Percentiles rank a stretch among this genome's conserved stretches.
These are phyloP conservation scores for Aspergillus calidoustus DNA, from an alignment of 2,329 filamentous ascomycete genomes.

Conservation along the genomic window DNA sequence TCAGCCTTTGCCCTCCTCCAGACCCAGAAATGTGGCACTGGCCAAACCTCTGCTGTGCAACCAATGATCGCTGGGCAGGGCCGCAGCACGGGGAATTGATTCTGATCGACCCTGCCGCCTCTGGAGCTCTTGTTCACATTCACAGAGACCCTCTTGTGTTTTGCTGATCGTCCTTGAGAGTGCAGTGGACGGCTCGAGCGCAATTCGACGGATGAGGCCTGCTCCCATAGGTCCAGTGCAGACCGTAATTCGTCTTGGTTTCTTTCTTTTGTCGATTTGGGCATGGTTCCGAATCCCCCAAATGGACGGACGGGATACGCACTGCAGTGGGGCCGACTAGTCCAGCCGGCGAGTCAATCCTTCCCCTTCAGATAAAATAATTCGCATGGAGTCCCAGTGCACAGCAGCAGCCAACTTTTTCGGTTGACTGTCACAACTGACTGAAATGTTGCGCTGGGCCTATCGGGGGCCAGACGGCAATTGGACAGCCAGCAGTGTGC, in stretches of 20 bases:
- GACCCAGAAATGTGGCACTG: conserved; percentile 12
- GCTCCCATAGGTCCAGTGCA: conserved; percentile 5
- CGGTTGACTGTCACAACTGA: conserved; percentile 19
- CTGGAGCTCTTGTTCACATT: conserved; percentile 3
- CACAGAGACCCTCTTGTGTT: conserved; percentile 1
- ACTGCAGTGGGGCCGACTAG: conserved; percentile 27
- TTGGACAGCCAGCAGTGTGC: conserved; percentile 9
- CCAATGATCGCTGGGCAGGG: conserved; percentile 10
- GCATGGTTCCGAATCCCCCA: conserved; percentile 21
- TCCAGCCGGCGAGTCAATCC: conserved; percentile 30
- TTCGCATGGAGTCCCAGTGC: conserved; percentile 18
- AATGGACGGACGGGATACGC: conserved; percentile 30
- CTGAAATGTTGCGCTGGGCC: conserved; percentile 1
- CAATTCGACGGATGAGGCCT: conserved; percentile 8
- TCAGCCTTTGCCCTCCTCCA: conserved; percentile 1
- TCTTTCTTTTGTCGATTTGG: conserved; percentile 18
- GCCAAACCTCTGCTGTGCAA: conserved; percentile 7
- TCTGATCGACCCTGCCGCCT: conserved; percentile 18
- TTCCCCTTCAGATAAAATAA: conserved; percentile 17
- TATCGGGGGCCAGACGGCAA: conserved; percentile 7
- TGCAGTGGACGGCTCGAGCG: conserved; percentile 12
- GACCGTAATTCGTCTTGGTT: background rate
- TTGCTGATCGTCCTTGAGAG: conserved; percentile 18
- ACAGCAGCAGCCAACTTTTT: conserved; percentile 21
- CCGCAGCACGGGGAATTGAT: conserved; percentile 16